Evolutionary conservation across 2,329 filamentous ascomycete species (phyloP).

Genomic region (Cladosporium sp.): DNA sequence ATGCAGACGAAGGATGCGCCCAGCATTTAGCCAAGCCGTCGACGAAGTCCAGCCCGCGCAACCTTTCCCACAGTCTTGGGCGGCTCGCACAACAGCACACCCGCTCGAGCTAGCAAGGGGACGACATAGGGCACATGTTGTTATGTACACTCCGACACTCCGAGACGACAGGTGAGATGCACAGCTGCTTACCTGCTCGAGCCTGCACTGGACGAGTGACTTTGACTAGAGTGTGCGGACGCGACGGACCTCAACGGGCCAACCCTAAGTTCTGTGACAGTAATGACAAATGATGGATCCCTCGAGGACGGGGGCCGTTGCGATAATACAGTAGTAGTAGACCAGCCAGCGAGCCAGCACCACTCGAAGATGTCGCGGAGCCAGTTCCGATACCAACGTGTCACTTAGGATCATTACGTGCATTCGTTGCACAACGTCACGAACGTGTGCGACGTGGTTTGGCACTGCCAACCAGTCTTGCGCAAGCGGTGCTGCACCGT

Average conservation of each 20-base stretch:
- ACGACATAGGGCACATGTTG: not conserved
- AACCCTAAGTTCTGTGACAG: not conserved
- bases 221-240: not conserved
- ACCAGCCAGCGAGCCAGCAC: too few species aligned
- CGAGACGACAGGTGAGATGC: slow-evolving; percentile 6
- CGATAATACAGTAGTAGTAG: not conserved
- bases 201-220: not conserved
- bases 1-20: slow-evolving; percentile 3
- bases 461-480: not conserved
- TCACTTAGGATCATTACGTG: not conserved
- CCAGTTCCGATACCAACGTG: not conserved
- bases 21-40: slow-evolving; percentile 2
- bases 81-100: slow-evolving; percentile 4
- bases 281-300: not conserved
- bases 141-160: not conserved
- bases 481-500: not conserved
- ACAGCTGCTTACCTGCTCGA: not conserved
- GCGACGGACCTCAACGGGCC: slow-evolving; percentile 1
- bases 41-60: not conserved
- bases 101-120: slow-evolving; percentile 8
- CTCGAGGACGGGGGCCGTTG: not conserved
- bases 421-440: not conserved
- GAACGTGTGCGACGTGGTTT: not conserved
- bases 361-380: not conserved
- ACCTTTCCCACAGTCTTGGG: not conserved